phyloP scores from a whole-genome alignment of 164 flowering plant genomes.

The Platanus orientalis region DNA sequence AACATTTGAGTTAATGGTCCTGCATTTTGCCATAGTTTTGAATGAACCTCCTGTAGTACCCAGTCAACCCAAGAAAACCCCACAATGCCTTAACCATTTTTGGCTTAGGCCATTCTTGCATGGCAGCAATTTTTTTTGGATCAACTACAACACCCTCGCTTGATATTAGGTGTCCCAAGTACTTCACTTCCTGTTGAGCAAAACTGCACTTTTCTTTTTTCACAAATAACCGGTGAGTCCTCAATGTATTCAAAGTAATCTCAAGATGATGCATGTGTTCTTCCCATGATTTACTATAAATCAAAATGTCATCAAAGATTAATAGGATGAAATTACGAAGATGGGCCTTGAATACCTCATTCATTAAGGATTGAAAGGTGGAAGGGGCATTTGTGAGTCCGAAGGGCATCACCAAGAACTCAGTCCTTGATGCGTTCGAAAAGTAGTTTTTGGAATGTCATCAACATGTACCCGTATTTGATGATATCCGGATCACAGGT shows the following conservation, averaged over 20 bases:
- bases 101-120: conserved; percentile 1
- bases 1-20: background rate
- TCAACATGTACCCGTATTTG: conserved; percentile 1
- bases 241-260: background rate
- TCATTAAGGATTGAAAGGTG: too few species aligned
- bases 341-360: too few species aligned
- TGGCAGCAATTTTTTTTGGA: background rate
- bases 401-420: background rate
- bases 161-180: conserved; percentile 2
- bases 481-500: conserved; percentile 5
- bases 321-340: too few species aligned
- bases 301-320: background rate
- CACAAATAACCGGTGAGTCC: background rate
- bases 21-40: background rate
- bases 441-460: conserved; percentile 9
- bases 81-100: background rate
- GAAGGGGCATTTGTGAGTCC: too few species aligned
- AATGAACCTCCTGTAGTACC: background rate
- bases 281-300: background rate
- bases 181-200: background rate
- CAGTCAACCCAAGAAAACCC: conserved; percentile 1
- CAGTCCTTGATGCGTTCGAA: conserved; percentile 12
- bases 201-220: conserved; percentile 5
- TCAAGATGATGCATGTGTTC: conserved; percentile 3
- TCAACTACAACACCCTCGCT: background rate